Percentiles rank a stretch among this genome's conserved stretches.
Evolutionary conservation across 1,284 basidiomycete genomes (phyloP).

Genomic region (Cronartium quercuum): DNA sequence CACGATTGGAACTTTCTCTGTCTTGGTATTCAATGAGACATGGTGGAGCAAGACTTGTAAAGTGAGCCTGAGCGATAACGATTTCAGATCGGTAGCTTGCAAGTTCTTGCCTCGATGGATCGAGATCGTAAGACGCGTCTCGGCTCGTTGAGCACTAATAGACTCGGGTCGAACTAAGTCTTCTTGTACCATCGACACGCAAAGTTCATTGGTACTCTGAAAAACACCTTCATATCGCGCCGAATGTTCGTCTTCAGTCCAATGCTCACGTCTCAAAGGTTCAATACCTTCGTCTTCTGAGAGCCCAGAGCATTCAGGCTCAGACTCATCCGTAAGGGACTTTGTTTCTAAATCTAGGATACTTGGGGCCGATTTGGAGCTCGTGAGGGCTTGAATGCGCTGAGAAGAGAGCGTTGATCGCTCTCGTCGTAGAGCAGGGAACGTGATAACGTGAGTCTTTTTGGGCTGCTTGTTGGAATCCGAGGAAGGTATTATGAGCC

Average conservation of each 20-base stretch:
- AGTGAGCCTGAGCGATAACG: constrained; percentile 8
- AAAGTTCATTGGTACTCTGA: constrained; percentile 27
- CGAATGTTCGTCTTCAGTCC: constrained; percentile 27
- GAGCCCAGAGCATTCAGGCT: constrained; percentile 25
- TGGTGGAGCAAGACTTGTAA: constrained; percentile 16
- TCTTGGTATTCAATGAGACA: neutral
- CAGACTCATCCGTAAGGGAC: constrained; percentile 35
- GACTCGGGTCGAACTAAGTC: neutral
- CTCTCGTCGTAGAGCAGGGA: constrained; percentile 24
- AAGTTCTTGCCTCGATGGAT: constrained; percentile 13
- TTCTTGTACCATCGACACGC: constrained; percentile 2
- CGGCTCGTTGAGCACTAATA: constrained; percentile 18
- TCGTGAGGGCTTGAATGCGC: neutral
- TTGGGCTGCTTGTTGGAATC: neutral
- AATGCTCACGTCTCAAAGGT: neutral
- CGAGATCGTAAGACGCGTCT: constrained; percentile 13
- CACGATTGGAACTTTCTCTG: constrained; percentile 8
- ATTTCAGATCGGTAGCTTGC: neutral
- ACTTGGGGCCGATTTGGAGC: neutral
- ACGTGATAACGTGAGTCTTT: constrained; percentile 10
- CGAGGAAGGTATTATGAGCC: constrained; percentile 7
- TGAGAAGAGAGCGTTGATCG: constrained; percentile 3
- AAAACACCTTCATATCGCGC: constrained; percentile 32
- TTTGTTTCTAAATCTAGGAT: constrained; percentile 5
- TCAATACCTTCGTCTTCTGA: constrained; percentile 14